These are phyloP conservation scores for Avicennia marina DNA, from an alignment of 257 asterid genomes.

Conservation along the genomic window DNA sequence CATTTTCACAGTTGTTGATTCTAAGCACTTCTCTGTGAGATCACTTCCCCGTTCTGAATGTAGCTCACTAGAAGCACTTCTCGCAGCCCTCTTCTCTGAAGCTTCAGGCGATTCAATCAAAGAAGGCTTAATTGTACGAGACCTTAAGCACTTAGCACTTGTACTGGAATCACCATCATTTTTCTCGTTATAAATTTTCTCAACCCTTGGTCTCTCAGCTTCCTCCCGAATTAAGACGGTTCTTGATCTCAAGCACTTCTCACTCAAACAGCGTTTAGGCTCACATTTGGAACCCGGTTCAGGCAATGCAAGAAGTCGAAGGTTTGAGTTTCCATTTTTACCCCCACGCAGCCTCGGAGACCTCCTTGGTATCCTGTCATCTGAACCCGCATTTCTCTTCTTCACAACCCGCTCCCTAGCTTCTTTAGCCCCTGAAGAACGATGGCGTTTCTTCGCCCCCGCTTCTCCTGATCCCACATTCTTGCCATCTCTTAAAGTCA, in stretches of 20 bases:
- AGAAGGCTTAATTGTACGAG: slow-evolving; percentile 11
- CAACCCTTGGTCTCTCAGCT: too few relatives aligned
- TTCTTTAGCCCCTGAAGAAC: slow-evolving; percentile 9
- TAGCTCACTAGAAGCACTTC: slow-evolving; percentile 17
- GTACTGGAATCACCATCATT: slow-evolving; percentile 3
- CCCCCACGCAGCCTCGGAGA: slow-evolving; percentile 25
- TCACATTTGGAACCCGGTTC: slow-evolving; percentile 19
- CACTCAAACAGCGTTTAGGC: slow-evolving; percentile 19
- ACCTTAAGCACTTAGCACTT: slow-evolving; percentile 15
- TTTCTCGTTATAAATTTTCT: slow-evolving; percentile 3
- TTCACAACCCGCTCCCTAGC: slow-evolving; percentile 17
- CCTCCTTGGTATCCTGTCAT: slow-evolving; percentile 11
- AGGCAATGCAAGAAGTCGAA: slow-evolving; percentile 22
- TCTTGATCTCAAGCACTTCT: slow-evolving; percentile 34
- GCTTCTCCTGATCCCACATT: slow-evolving; percentile 12
- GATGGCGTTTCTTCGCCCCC: slow-evolving; percentile 26
- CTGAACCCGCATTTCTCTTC: slow-evolving; percentile 15
- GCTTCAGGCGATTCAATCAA: neutral
- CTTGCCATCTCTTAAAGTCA: slow-evolving; percentile 12
- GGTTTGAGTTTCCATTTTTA: slow-evolving; percentile 16
- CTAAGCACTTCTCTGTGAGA: slow-evolving; percentile 13
- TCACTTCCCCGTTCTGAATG: neutral
- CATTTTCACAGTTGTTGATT: slow-evolving; percentile 17
- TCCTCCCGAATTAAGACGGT: slow-evolving; percentile 21
- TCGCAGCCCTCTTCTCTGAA: neutral